Evolutionary conservation across 106 monocot species (phyloP), one percentile per base, ranked within the genome.

Genomic region (Gastrodia elata): DNA sequence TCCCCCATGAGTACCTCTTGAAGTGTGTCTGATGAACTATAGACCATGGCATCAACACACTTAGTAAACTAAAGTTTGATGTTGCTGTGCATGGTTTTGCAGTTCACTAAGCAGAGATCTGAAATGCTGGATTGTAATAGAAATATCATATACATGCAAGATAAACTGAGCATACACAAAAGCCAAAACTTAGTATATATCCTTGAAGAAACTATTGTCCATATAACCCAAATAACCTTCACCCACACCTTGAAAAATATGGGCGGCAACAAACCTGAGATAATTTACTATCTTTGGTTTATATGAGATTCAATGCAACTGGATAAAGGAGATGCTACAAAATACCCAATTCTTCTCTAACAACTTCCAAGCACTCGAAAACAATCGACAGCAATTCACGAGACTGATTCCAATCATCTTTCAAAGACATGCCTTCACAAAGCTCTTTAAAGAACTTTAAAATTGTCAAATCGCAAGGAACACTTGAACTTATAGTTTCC

Each of bases 221-320:
- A 77, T 80, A 68, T 77, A 74, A 40, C 34, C 39, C 52, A 80
- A 38, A 39, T 69, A 22, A n/a, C 46, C 28, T 18, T 74, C 27
- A 20, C n/a, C 41, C 14, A 78, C 39, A 59, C 11, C 35, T 27
- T 28, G 39, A 71, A 78, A 20, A n/a, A 48, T n/a, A 25, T 64
- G 75, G 39, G 38, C 24, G 36, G 56, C 68, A 44, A 22, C 49
- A 42, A 28, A 44, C 35, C 10, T 75, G 68, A 22, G 78, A 43
- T 74, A 25, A 75, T 68, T 85, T 64, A 44, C 71, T 35, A n/a
- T 78, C 75, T 27, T 78, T 77, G 32, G 83, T 70, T 49, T 81
- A 80, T 41, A 72, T 74, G 34, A 87, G 77, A 70, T 87, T 80
- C 64, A 81, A 81, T 56, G 68, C 67, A 67, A 81, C 39, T 41